Conservation (phyloP, 768 basidiomycete species). For the Psilocybe cyanescens region DNA sequence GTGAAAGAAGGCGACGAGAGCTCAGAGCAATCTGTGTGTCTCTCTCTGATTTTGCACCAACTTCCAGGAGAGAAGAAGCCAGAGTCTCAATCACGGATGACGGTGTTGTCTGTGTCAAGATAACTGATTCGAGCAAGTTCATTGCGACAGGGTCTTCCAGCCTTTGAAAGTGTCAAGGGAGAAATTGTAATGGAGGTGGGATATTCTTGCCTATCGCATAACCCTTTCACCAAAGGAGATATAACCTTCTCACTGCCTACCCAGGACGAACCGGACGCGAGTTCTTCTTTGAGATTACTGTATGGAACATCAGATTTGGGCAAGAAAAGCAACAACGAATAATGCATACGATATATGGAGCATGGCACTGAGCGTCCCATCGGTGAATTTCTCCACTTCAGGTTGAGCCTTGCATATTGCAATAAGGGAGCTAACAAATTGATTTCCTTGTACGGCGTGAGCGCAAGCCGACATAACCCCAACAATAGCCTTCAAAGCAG, state of each 20-base stretch:
- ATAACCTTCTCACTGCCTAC: conserved; percentile 60
- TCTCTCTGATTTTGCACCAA: conserved; percentile 28
- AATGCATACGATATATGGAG: conserved; percentile 54
- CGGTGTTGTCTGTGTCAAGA: conserved; percentile 38
- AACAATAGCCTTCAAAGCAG: conserved; percentile 65
- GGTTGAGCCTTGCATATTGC: conserved; percentile 70
- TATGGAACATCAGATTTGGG: background rate
- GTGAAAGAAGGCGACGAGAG: conserved; percentile 50
- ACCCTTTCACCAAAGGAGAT: conserved; percentile 48
- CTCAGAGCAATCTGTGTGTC: conserved; percentile 18
- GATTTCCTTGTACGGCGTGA: conserved; percentile 49
- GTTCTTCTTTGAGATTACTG: conserved; percentile 52
- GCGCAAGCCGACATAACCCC: conserved; percentile 56
- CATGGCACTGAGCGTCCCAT: conserved; percentile 43
- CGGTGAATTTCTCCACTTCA: conserved; percentile 49
- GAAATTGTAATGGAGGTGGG: background rate
- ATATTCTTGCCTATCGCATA: conserved; percentile 38
- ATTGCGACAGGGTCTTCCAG: conserved; percentile 32
- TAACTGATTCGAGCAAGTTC: conserved; percentile 40
- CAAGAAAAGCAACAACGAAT: background rate
- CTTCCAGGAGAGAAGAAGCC: conserved; percentile 30
- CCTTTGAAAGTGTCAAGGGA: conserved; percentile 23
- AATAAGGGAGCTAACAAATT: conserved; percentile 68
- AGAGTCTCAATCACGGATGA: conserved; percentile 34
- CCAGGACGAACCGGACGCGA: conserved; percentile 47